These are phyloP conservation scores for Cryphonectria radicalis DNA, from an alignment of 2,329 filamentous ascomycete species.

Conservation along the genomic window DNA sequence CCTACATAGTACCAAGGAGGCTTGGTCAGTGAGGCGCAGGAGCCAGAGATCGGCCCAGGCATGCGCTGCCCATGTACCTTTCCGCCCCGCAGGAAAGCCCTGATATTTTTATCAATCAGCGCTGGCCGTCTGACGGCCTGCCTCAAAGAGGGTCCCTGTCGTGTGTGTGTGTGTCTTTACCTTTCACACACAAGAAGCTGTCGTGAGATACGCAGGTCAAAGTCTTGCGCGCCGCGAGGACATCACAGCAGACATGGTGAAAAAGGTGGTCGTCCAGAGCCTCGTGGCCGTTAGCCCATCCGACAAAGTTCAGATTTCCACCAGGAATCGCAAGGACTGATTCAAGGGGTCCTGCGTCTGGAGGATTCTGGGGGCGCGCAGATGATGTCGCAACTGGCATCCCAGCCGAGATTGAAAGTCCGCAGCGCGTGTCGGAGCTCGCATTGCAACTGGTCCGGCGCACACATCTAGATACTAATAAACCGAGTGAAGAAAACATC, in stretches of 20 bases:
- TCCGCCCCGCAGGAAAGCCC: slow-evolving; percentile 7
- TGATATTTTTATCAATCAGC: slow-evolving; percentile 29
- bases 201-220: background rate
- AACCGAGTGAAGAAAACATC: background rate
- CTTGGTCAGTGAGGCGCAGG: slow-evolving; percentile 25
- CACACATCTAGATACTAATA: background rate
- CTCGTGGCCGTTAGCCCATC: background rate
- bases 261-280: background rate
- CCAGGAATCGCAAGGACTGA: background rate
- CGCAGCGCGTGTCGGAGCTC: too few species aligned
- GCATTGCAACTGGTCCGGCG: background rate
- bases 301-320: too few species aligned
- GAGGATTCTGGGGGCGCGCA: background rate
- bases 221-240: background rate
- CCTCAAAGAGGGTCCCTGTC: background rate
- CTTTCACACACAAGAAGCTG: background rate
- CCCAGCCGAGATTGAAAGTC: slow-evolving; percentile 15
- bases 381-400: background rate
- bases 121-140: slow-evolving; percentile 21
- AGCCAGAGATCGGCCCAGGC: slow-evolving; percentile 19
- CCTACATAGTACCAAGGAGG: background rate
- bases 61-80: background rate
- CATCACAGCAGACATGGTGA: background rate
- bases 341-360: background rate
- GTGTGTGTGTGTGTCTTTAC: too few species aligned